Evolutionary conservation across 2,329 filamentous ascomycete species (phyloP), one percentile per base, ranked within the genome.

Genomic region (Phyllosticta paracitricarpa): DNA sequence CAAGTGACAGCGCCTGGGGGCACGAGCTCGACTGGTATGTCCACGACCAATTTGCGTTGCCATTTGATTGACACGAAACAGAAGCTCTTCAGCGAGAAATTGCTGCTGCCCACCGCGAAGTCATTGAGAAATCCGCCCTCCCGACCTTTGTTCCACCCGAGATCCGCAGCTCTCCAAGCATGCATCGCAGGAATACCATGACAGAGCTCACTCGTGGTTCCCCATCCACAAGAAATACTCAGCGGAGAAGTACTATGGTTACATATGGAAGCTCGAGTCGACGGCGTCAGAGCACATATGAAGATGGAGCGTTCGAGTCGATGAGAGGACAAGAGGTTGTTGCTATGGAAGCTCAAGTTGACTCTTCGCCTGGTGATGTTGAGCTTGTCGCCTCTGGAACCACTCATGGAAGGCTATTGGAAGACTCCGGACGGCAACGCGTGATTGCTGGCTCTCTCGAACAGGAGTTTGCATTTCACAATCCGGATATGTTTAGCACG

Each of bases 401-500:
- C 4, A 4, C 33, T 12, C 12, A 14, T 12, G 8, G 53, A 12
- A 40, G 17, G 26, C 19, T n/a, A 5, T 4, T 28, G 8, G 48
- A 57, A 17, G 24, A 24, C 9, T 14, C 8, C 24, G 28, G 25
- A n/a, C 14, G 35, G 10, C 53, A 33, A 25, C 51, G 33, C 19
- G 2, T 53, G 17, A 17, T 25, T 40, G 48, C 22, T 19, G 24
- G 10, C 6, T 57, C 71, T 12, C 66, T 77, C 35, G 65, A 66
- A 26, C 65, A 72, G 2, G 66, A 73, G 35, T 78, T 76, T 57
- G 69, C 65, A 19, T 57, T 70, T 14, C 76, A 78, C 62, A 72
- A 78, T 28, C 75, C 76, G 1, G 67, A 67, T 51, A 66, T 68
- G 40, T 69, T 78, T 78, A 62, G 69, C 68, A 55, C 72, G 75